These are phyloP conservation scores for Helminthosporium solani DNA, from an alignment of 2,329 filamentous ascomycete species.

Conservation along the genomic window DNA sequence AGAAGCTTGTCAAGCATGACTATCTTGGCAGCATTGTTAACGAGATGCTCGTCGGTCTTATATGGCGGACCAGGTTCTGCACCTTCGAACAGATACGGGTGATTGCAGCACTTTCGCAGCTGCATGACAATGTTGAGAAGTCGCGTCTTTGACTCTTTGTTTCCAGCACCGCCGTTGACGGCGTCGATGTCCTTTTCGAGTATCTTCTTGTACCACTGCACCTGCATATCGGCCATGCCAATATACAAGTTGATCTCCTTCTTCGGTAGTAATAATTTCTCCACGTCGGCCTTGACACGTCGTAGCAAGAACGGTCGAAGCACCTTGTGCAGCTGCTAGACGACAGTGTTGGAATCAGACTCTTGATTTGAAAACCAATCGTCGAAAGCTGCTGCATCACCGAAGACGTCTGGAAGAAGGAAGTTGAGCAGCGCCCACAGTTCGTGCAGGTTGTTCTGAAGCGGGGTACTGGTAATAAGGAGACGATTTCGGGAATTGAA, in stretches of 20 bases:
- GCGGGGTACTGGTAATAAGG: slow-evolving; percentile 91
- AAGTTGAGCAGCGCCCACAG: slow-evolving; percentile 98
- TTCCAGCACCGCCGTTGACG: slow-evolving; percentile 93
- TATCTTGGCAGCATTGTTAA: slow-evolving; percentile 97
- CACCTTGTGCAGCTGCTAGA: slow-evolving; percentile 92
- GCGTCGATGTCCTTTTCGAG: slow-evolving; percentile 98
- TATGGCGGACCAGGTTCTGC: slow-evolving; percentile 96
- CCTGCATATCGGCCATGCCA: slow-evolving; percentile 98
- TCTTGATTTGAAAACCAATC: slow-evolving; percentile 95
- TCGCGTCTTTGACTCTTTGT: slow-evolving; percentile 95
- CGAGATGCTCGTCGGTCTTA: slow-evolving; percentile 93
- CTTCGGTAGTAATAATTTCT: slow-evolving; percentile 95
- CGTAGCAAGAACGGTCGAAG: slow-evolving; percentile 90
- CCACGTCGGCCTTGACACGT: slow-evolving; percentile 94
- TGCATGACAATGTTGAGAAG: slow-evolving; percentile 99
- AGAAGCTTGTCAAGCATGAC: slow-evolving; percentile 91
- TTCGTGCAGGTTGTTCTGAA: slow-evolving; percentile 98
- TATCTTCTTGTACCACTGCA: slow-evolving; percentile 99
- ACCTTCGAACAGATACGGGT: slow-evolving; percentile 96
- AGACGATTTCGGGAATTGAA: slow-evolving; percentile 95
- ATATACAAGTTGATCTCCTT: slow-evolving; percentile 97
- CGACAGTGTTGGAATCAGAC: slow-evolving; percentile 89
- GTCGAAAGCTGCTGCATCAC: slow-evolving; percentile 93
- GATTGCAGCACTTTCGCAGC: slow-evolving; percentile 96
- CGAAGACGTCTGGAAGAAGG: slow-evolving; percentile 95